A percentile compares a stretch with the other conserved stretches of the same genome.
Conservation (phyloP, 2,329 filamentous ascomycete species). For the Verticillium klebahnii region DNA sequence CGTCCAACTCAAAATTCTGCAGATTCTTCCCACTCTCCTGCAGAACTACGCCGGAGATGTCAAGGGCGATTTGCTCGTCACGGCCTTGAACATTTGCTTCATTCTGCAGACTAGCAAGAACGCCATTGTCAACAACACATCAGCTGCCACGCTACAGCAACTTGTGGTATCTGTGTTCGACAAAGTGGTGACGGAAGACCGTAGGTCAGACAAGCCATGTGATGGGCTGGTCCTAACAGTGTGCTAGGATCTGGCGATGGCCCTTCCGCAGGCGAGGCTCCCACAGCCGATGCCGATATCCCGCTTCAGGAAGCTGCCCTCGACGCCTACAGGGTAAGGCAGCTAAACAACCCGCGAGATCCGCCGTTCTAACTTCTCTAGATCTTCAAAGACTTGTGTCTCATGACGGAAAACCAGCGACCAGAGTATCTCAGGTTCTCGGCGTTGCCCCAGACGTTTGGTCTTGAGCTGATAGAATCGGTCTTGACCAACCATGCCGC, state of each 20-base stretch:
- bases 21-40: conserved; percentile 81
- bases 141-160: conserved; percentile 93
- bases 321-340: conserved; percentile 71
- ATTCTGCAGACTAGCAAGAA: conserved; percentile 89
- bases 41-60: conserved; percentile 86
- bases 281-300: conserved; percentile 59
- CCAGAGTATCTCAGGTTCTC: conserved; percentile 79
- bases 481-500: conserved; percentile 80
- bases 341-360: background rate
- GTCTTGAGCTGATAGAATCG: conserved; percentile 87
- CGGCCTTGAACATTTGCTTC: conserved; percentile 84
- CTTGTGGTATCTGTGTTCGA: conserved; percentile 91
- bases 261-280: conserved; percentile 61
- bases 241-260: conserved; percentile 39
- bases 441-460: conserved; percentile 74
- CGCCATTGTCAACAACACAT: conserved; percentile 89
- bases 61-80: conserved; percentile 74
- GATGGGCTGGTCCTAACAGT: conserved; percentile 10
- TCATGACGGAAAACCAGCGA: conserved; percentile 78
- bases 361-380: conserved; percentile 22
- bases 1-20: conserved; percentile 92
- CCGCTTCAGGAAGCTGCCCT: conserved; percentile 70
- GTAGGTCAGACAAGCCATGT: conserved; percentile 36
- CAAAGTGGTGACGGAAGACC: conserved; percentile 79
- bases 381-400: conserved; percentile 86